These are phyloP conservation scores for Cylindrodendrum hubeiense DNA, from an alignment of 2,329 filamentous ascomycete species.

Conservation along the genomic window DNA sequence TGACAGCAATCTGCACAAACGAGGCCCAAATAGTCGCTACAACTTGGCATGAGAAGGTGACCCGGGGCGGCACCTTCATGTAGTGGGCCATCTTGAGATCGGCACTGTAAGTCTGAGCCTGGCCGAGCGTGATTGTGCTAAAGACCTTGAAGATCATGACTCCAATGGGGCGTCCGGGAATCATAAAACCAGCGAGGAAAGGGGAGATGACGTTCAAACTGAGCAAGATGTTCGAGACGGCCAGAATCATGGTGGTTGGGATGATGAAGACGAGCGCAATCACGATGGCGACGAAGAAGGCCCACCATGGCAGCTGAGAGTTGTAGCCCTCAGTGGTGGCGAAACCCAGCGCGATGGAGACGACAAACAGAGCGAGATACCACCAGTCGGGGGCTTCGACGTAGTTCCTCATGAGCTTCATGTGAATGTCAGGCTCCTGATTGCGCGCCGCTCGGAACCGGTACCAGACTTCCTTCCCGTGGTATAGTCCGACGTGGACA, in stretches of 20 bases:
- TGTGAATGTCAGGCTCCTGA: constrained; percentile 53
- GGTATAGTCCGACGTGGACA: constrained; percentile 52
- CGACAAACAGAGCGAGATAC: constrained; percentile 49
- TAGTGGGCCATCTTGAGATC: constrained; percentile 65
- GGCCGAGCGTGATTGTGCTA: constrained; percentile 47
- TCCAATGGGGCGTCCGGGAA: constrained; percentile 39
- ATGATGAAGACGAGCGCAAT: constrained; percentile 42
- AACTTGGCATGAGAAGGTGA: constrained; percentile 51
- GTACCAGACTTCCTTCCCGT: constrained; percentile 58
- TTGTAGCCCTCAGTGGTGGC: constrained; percentile 41
- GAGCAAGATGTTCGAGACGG: constrained; percentile 52
- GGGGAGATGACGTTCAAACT: constrained; percentile 57
- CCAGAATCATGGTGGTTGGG: constrained; percentile 46
- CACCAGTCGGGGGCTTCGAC: constrained; percentile 55
- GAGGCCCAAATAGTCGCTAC: constrained; percentile 58
- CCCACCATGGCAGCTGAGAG: constrained; percentile 47
- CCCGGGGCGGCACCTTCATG: constrained; percentile 60
- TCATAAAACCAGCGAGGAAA: constrained; percentile 46
- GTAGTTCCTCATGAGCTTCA: constrained; percentile 50
- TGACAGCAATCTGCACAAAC: constrained; percentile 59
- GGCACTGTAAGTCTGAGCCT: constrained; percentile 59
- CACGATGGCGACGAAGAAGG: constrained; percentile 43
- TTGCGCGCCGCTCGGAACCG: constrained; percentile 59
- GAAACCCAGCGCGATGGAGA: constrained; percentile 50
- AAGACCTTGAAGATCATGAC: constrained; percentile 45